These are phyloP conservation scores for Lepiota brunneoincarnata DNA, from an alignment of 768 basidiomycete species.

Conservation along the genomic window DNA sequence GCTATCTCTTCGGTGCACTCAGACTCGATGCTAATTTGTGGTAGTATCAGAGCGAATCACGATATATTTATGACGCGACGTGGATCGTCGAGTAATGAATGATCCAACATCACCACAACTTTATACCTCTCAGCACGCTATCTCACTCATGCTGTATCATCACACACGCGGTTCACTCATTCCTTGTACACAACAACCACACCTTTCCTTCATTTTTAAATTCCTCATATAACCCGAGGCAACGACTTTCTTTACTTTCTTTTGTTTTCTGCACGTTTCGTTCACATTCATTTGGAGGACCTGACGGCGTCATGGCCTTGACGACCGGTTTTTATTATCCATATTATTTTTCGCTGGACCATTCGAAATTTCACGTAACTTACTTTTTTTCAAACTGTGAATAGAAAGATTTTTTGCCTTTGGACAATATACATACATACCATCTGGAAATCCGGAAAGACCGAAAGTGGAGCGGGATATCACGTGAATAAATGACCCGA, in stretches of 20 bases:
- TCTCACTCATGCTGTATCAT: neutral
- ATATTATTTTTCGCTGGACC: neutral
- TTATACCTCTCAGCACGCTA: neutral
- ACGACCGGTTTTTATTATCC: too few relatives aligned
- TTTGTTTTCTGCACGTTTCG: neutral
- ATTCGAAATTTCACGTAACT: neutral
- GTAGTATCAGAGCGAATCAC: neutral
- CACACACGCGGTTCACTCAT: neutral
- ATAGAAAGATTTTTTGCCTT: neutral
- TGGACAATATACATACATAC: neutral
- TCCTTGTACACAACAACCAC: too few relatives aligned
- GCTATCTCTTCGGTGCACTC: neutral
- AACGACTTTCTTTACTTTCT: neutral
- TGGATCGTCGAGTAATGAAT: neutral
- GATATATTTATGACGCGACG: neutral
- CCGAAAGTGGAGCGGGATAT: slow-evolving; percentile 3
- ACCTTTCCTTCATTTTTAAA: neutral
- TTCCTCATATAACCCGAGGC: neutral
- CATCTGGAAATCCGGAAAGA: neutral
- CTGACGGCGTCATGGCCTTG: neutral
- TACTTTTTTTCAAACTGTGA: neutral
- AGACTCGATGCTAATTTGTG: neutral
- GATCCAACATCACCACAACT: neutral
- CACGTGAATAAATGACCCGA: slow-evolving; percentile 20
- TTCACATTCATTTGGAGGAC: neutral